Base-by-base conservation (phyloP, 163 green algal genomes). In the Dunaliella salina region DNA sequence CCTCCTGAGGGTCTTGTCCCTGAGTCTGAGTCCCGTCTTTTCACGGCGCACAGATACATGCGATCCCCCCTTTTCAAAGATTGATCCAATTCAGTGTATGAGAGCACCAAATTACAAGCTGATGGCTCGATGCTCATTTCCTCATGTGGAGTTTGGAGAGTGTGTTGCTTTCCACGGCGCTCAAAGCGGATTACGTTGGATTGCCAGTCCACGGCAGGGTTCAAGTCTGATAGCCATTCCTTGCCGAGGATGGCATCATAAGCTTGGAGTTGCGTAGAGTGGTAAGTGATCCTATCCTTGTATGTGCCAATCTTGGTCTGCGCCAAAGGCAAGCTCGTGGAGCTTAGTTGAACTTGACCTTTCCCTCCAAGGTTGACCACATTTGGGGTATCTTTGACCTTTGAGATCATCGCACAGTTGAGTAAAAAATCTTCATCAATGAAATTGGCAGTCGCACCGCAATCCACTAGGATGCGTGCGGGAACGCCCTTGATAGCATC, bases 231-330 rank as follows among this genome's bases (percentile, higher is more conserved):
- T 0, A 88, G 57, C 75, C 84, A 90, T 5, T 84, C 75, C 20
- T 87, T 88, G 22, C 85, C 87, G 1, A 90, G 87, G 71, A 88
- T 88, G 40, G 33, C 80, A 32, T 90, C 87, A 86, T 87, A 89
- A 20, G 84, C 88, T 34, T 86, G 63, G 8, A 90, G 78, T 33
- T 89, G 33, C 1, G 85, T 85, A 32, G 30, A 29, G 34, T 63
- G 50, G 18, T 87, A 81, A 24, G 57, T 72, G 34, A 50, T 72
- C 29, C 17, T 30, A 22, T 85, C 63, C 45, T 34, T 78, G 81
- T 72, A 85, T 69, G 57, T 69, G 15, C 57, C 57, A 26, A 69
- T 69, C 15, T 69, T 15, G 15, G 57, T 69, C 18, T 69, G 57
- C 18, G 57, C 57, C 15, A 26, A 26, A 18, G 57, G 57, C 18